Conservation (phyloP, 306 rosid genomes). For the Nissolia schottii region DNA sequence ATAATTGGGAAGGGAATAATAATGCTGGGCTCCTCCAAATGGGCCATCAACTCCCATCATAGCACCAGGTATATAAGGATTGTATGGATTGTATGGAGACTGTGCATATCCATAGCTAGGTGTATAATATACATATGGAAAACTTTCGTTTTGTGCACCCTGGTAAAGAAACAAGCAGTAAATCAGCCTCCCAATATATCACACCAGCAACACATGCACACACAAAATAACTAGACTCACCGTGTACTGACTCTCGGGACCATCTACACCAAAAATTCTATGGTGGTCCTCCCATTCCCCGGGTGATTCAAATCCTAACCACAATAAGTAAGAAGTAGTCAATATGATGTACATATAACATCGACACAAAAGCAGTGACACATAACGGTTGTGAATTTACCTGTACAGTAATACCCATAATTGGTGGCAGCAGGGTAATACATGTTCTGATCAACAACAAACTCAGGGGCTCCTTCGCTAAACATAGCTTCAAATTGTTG, state of each 20-base stretch:
- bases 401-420: slow-evolving; percentile 92
- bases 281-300: slow-evolving; percentile 93
- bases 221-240: slow-evolving; percentile 36
- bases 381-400: slow-evolving; percentile 20
- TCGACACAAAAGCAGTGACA: background rate
- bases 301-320: slow-evolving; percentile 85
- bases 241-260: slow-evolving; percentile 74
- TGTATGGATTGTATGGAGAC: slow-evolving; percentile 95
- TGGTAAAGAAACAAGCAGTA: slow-evolving; percentile 30
- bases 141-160: slow-evolving; percentile 82
- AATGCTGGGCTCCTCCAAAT: slow-evolving; percentile 67
- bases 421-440: slow-evolving; percentile 84
- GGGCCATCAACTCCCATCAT: slow-evolving; percentile 79
- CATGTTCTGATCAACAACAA: slow-evolving; percentile 78
- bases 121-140: slow-evolving; percentile 77
- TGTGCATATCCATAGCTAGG: slow-evolving; percentile 93
- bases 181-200: slow-evolving; percentile 13
- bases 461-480: slow-evolving; percentile 82
- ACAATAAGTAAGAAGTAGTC: background rate
- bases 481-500: slow-evolving; percentile 68
- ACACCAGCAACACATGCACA: background rate
- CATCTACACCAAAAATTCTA: slow-evolving; percentile 83
- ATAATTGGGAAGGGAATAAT: slow-evolving; percentile 61
- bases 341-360: slow-evolving; percentile 4
- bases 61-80: slow-evolving; percentile 97